These are phyloP conservation scores for Podosphaera xanthii DNA, from an alignment of 2,329 filamentous ascomycete genomes.

Conservation along the genomic window DNA sequence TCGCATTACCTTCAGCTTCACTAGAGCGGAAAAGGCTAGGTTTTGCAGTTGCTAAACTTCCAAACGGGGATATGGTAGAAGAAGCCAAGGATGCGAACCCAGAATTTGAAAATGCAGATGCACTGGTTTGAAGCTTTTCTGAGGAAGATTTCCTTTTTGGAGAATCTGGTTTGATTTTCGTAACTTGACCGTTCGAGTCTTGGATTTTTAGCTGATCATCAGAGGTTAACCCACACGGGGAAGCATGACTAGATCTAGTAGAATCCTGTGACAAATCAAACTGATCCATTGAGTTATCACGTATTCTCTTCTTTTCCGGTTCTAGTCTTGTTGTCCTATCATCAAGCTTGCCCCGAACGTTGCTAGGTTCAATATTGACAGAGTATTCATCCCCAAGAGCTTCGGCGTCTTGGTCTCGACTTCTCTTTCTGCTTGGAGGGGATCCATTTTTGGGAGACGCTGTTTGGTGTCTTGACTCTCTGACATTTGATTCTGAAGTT, in stretches of 20 bases:
- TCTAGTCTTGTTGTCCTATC: slow-evolving; percentile 23
- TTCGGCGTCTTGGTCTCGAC: slow-evolving; percentile 21
- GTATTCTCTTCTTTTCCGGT: slow-evolving; percentile 41
- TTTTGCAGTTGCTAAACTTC: slow-evolving; percentile 26
- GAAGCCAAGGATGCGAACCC: slow-evolving; percentile 43
- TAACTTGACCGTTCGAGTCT: not conserved
- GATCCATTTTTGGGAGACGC: slow-evolving; percentile 8
- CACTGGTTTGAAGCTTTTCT: slow-evolving; percentile 23
- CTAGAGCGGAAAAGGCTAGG: slow-evolving; percentile 26
- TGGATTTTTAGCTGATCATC: not conserved
- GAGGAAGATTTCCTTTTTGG: slow-evolving; percentile 4
- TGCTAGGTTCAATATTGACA: slow-evolving; percentile 18
- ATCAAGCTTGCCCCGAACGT: slow-evolving; percentile 22
- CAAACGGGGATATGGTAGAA: slow-evolving; percentile 40
- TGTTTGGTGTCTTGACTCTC: too few species aligned
- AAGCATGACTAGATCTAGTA: not conserved
- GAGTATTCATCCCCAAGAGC: slow-evolving; percentile 17
- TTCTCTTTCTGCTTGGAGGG: slow-evolving; percentile 44
- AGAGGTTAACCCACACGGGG: not conserved
- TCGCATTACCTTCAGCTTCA: slow-evolving; percentile 17
- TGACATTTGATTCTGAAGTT: too few species aligned
- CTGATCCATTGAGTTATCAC: slow-evolving; percentile 22
- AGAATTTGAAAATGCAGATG: slow-evolving; percentile 43
- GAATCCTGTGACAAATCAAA: not conserved
- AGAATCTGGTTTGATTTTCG: not conserved